A percentile compares a stretch with the other conserved stretches of the same genome.
Evolutionary conservation across 441 rosid genomes (phyloP).

Genomic region (Daphne laureola): DNA sequence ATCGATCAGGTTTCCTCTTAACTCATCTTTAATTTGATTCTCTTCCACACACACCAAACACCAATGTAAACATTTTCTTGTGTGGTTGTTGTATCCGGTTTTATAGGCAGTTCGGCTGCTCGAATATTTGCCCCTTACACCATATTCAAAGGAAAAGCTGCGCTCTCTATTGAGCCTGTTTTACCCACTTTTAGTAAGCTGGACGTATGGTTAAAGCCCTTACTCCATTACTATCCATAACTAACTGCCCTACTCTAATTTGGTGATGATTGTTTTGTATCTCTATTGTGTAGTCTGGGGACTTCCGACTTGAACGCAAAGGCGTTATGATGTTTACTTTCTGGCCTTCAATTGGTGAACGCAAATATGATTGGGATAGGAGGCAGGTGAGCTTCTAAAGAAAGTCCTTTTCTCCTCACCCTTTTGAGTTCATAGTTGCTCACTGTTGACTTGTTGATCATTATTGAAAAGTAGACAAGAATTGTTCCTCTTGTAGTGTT

Average conservation of each 20-base stretch:
- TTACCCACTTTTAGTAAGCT: slow-evolving; percentile 56
- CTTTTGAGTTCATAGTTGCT: not conserved
- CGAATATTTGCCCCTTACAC: slow-evolving; percentile 67
- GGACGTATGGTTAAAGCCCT: slow-evolving; percentile 28
- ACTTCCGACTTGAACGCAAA: slow-evolving; percentile 47
- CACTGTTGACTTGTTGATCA: too few relatives aligned
- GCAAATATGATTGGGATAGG: slow-evolving; percentile 79
- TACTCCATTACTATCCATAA: not conserved
- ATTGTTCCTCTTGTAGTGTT: too few relatives aligned
- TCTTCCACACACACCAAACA: not conserved
- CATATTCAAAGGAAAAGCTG: slow-evolving; percentile 89
- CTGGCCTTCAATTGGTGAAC: slow-evolving; percentile 77
- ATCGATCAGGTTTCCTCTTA: slow-evolving; percentile 29
- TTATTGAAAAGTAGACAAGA: too few relatives aligned
- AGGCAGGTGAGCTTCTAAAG: slow-evolving; percentile 44
- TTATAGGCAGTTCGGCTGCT: slow-evolving; percentile 26
- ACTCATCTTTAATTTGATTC: not conserved
- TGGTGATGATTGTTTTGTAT: slow-evolving; percentile 9
- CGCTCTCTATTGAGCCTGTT: slow-evolving; percentile 62
- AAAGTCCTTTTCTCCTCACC: not conserved
- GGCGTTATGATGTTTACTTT: slow-evolving; percentile 74
- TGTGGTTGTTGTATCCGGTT: slow-evolving; percentile 5
- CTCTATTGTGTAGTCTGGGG: slow-evolving; percentile 42
- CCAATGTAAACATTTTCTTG: not conserved
- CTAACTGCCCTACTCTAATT: not conserved